Evolutionary conservation across 2,329 filamentous ascomycete genomes (phyloP).

Genomic region (Neonectria faginata): DNA sequence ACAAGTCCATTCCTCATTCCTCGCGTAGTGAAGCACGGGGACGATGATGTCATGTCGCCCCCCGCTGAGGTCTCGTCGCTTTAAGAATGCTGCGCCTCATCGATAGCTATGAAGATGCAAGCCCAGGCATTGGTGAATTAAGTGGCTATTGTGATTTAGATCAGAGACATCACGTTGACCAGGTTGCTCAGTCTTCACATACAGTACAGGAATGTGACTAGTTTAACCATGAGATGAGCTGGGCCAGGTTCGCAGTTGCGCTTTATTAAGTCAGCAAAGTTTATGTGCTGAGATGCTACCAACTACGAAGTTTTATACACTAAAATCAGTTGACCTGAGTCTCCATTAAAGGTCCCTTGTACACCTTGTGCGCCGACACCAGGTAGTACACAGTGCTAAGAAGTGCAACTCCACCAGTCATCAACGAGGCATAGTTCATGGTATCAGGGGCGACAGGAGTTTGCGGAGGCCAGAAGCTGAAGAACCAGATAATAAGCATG

Average conservation of each 20-base stretch:
- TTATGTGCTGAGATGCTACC: neutral
- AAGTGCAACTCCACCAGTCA: conserved; percentile 55
- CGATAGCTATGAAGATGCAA: too few species aligned
- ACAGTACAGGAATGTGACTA: too few species aligned
- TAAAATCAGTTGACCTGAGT: conserved; percentile 5
- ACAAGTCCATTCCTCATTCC: too few species aligned
- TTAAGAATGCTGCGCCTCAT: neutral
- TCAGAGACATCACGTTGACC: too few species aligned
- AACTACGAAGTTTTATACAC: neutral
- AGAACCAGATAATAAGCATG: conserved; percentile 66
- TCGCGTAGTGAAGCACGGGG: neutral
- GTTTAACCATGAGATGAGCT: too few species aligned
- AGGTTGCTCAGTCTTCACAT: too few species aligned
- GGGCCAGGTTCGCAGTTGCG: neutral
- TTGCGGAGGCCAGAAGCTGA: conserved; percentile 60
- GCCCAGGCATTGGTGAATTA: too few species aligned
- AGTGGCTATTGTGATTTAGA: too few species aligned
- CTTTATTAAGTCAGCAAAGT: neutral
- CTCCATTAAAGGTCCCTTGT: conserved; percentile 56
- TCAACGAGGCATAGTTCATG: conserved; percentile 61
- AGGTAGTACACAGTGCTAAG: conserved; percentile 60
- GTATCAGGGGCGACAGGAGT: conserved; percentile 40
- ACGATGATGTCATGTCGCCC: neutral
- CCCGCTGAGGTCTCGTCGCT: neutral
- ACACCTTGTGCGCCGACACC: conserved; percentile 54